phyloP scores from a whole-genome alignment of 2,329 filamentous ascomycete genomes.

The Albophoma yamanashiensis region DNA sequence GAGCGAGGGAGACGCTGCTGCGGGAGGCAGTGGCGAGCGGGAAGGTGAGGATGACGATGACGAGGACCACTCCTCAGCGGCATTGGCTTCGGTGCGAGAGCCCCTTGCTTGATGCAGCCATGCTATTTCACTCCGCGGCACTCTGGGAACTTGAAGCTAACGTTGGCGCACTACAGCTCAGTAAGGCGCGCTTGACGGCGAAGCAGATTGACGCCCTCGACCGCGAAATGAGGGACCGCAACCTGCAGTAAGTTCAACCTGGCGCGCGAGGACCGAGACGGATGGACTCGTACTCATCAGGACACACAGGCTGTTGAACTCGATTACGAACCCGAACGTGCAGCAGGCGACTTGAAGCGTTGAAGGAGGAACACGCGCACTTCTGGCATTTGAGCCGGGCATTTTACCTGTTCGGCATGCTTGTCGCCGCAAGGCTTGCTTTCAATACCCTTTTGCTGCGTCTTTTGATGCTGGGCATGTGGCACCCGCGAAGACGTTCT shows the following conservation, averaged over 20 bases:
- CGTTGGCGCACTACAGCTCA: conserved; percentile 21
- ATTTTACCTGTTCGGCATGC: neutral
- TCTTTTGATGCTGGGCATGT: neutral
- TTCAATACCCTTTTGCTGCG: conserved; percentile 5
- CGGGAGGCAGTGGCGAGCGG: conserved; percentile 25
- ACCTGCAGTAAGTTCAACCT: conserved; percentile 28
- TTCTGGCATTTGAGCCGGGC: neutral
- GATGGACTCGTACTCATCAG: neutral
- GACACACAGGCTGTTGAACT: conserved; percentile 9
- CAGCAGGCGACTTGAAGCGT: conserved; percentile 4
- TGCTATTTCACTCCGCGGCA: conserved; percentile 11
- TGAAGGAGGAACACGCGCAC: neutral
- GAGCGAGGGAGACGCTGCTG: conserved; percentile 22
- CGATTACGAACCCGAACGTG: conserved; percentile 12
- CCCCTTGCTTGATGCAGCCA: conserved; percentile 33
- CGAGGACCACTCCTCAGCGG: conserved; percentile 52
- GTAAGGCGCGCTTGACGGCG: conserved; percentile 31
- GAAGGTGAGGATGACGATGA: conserved; percentile 48
- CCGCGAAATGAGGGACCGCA: conserved; percentile 44
- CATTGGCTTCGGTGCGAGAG: conserved; percentile 56
- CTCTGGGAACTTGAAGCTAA: neutral
- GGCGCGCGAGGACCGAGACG: neutral
- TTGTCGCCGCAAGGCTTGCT: neutral
- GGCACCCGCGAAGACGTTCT: neutral
- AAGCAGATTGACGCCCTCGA: conserved; percentile 43